Percentiles rank a stretch among this genome's conserved stretches.
These are phyloP conservation scores for Phaffomyces opuntiae DNA, from an alignment of 805 yeast species.

Conservation along the genomic window DNA sequence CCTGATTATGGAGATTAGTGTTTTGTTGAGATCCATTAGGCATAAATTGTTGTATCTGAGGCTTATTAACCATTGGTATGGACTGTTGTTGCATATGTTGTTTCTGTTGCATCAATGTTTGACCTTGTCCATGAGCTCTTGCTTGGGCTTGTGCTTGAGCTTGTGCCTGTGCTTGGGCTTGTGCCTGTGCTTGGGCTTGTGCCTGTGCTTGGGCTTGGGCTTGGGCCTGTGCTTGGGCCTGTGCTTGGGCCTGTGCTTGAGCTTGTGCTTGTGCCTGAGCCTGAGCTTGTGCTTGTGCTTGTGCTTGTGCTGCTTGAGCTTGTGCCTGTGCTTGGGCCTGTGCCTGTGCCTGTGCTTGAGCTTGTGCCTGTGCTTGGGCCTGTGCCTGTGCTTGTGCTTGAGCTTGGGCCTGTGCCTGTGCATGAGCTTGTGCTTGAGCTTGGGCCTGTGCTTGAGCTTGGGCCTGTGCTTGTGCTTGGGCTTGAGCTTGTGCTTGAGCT, in stretches of 20 bases:
- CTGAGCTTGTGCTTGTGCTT: neutral
- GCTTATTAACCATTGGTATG: slow-evolving; percentile 1
- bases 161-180: neutral
- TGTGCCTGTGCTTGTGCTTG: too few relatives aligned
- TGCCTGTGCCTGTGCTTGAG: slow-evolving; percentile 3
- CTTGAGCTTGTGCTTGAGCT: slow-evolving; percentile 8
- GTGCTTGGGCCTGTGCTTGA: neutral
- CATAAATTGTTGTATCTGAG: slow-evolving; percentile 6
- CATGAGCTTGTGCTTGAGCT: slow-evolving; percentile 1
- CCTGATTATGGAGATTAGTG: slow-evolving; percentile 7
- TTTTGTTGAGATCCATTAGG: slow-evolving; percentile 6
- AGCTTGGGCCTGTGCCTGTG: too few relatives aligned
- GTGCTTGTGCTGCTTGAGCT: neutral
- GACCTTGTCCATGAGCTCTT: neutral
- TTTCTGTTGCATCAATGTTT: neutral
- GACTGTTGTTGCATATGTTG: slow-evolving; percentile 4
- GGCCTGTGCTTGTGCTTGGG: slow-evolving; percentile 7
- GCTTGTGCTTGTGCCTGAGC: too few relatives aligned
- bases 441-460: slow-evolving; percentile 10
- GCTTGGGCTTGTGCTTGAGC: neutral
- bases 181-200: slow-evolving; percentile 7
- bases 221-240: neutral
- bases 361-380: neutral
- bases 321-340: slow-evolving; percentile 1
- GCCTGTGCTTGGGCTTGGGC: slow-evolving; percentile 4